Evolutionary conservation across 108 stramenopile genomes (phyloP), one percentile per base, ranked within the genome.

Genomic region (Cafeteria roenbergensis): DNA sequence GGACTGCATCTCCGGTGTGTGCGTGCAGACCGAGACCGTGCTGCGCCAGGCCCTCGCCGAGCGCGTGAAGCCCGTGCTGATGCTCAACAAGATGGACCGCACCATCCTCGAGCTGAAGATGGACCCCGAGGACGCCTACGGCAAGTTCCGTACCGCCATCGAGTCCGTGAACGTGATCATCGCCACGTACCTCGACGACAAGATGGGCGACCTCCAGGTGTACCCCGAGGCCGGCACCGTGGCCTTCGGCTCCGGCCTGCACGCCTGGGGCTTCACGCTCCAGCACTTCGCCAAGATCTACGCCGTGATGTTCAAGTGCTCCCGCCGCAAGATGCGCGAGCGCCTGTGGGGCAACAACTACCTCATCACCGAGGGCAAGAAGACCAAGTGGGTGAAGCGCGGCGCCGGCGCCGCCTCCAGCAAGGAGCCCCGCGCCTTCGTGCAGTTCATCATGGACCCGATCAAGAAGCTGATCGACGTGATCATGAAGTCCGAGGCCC

Each of bases 31-130:
- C 57, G 97, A 96, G 78, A 99, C 97, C 66, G 97, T 99, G 64
- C 88, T 99, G 48, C 94, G 95, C 80, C 97, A 99, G 83, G 93
- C 97, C 65, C 93, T 99, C 74, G 66, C 82, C 53, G 97, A 99
- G 81, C 90, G 93, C 76, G 94, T 99, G 67, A 81, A 82, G 71
- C 97, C 97, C 27, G 89, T 90, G 69, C 90, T 99, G 70, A 97
- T 97, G 95, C 93, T 99, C 27, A 99, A 99, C 92, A 99, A 99
- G 86, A 92, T 97, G 56, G 97, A 99, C 84, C 95, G 94, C 63
- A 94, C 94, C 52, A 84, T 99, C 61, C 87, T 99, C 51, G 94
- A 96, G 84, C 82, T 99, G 53, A 91, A 99, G 74, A 85, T 97
- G 34, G 91, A 93, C 65, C 90, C 94, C 25, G 97, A 99, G 84